Percentiles rank a stretch among this genome's conserved stretches.
phyloP scores from a whole-genome alignment of 257 asterid species.

The Lantana camara region DNA sequence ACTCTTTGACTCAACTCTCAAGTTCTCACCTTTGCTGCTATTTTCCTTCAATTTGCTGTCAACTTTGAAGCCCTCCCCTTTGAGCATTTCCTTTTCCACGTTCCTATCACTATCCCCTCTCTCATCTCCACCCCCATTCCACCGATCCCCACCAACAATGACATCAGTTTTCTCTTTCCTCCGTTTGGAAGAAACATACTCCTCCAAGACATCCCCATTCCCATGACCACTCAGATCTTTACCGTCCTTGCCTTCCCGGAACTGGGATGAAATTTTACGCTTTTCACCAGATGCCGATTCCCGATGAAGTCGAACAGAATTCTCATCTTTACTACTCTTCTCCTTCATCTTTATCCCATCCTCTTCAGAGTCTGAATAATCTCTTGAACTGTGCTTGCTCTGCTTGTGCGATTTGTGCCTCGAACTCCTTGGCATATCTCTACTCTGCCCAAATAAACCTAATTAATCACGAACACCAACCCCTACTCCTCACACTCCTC shows the following conservation, averaged over 20 bases:
- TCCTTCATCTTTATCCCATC: constrained; percentile 72
- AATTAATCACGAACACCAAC: constrained; percentile 19
- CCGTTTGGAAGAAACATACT: constrained; percentile 71
- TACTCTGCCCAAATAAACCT: constrained; percentile 27
- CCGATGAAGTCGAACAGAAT: constrained; percentile 48
- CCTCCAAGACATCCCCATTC: constrained; percentile 72
- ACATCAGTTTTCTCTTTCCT: constrained; percentile 68
- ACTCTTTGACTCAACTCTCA: constrained; percentile 54
- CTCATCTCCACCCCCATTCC: constrained; percentile 77
- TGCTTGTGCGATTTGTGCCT: constrained; percentile 91
- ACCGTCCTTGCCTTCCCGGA: constrained; percentile 59
- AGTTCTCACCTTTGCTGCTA: constrained; percentile 49
- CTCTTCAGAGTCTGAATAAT: constrained; percentile 81
- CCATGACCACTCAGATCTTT: constrained; percentile 63
- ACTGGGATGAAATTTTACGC: constrained; percentile 66
- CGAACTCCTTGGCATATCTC: constrained; percentile 84
- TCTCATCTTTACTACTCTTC: constrained; percentile 53
- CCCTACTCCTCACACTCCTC: constrained; percentile 25
- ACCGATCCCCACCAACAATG: constrained; percentile 61
- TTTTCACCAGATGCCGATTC: constrained; percentile 86
- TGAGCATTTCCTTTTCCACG: constrained; percentile 47
- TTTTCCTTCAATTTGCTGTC: constrained; percentile 61
- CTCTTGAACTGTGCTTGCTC: constrained; percentile 86
- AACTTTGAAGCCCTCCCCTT: constrained; percentile 49
- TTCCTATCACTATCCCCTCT: constrained; percentile 48